Base-by-base conservation (phyloP, 2,329 filamentous ascomycete genomes). In the Arthrinium phaeospermum region DNA sequence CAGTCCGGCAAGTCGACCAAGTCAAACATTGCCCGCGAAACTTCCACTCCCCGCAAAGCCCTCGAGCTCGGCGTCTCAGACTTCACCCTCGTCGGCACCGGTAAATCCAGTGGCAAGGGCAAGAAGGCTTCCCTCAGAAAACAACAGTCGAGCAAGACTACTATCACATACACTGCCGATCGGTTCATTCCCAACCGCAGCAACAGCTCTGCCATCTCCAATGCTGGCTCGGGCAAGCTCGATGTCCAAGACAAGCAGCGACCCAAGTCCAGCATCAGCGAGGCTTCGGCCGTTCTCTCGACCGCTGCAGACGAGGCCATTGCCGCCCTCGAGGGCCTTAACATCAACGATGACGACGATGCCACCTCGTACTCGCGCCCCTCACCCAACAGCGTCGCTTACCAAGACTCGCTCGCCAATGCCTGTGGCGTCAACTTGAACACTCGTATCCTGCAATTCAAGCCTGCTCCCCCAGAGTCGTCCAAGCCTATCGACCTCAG, bases 401-500 rank as follows among this genome's bases (percentile, higher is more conserved):
- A 98, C 83, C 93, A 98, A 83, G 94, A 96, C 73, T 96, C 95
- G 3, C 87, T 98, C 67, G 95, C 96, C 67, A 92, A 91, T 76
- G 96, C 96, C 69, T 98, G 96, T 82, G 96, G 95, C 72, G 94
- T 99, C 75, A 96, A 91, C 80, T 90, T 97, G 74, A 97, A 95
- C 87, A 97, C 95, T 71, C 94, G 96, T 75, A 99, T 99, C 78
- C 92, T 99, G 70, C 94, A 96, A 73, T 99, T 98, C 89, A 99
- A 99, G 91, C 96, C 96, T 71, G 95, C 96, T 2, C 91, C 96
- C n/a, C 96, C 96, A 4, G 96, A 98, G 86, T 98, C 96, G 8
- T 98, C 95, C 46, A 98, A 98, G 89, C 96, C 96, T 47, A 98
- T 99, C 80, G 96, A 99, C 82, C 92, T 99, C 74, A 93, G 96